Conservation (phyloP, 1,284 basidiomycete genomes). For the Puccinia coronata region DNA sequence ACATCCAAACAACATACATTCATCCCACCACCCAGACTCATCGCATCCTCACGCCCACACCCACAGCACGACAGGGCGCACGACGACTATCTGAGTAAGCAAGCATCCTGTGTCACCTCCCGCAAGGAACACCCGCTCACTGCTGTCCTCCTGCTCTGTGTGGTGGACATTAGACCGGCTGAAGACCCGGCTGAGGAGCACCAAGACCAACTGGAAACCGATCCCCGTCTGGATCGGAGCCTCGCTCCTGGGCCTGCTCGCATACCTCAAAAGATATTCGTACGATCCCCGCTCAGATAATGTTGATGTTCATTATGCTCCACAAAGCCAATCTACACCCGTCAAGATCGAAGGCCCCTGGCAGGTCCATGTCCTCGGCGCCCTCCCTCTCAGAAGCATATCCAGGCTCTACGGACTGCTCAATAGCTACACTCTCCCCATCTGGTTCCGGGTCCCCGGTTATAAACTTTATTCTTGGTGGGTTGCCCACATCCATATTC, state of each 20-base stretch:
- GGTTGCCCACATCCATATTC: not conserved
- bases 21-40: too few species aligned
- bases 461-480: constrained; percentile 76
- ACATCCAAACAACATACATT: too few species aligned
- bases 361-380: constrained; percentile 95
- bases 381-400: constrained; percentile 87
- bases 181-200: not conserved
- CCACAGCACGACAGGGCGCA: too few species aligned
- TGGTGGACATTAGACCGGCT: too few species aligned
- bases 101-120: not conserved
- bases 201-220: constrained; percentile 72
- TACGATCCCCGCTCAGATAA: not conserved
- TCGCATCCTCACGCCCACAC: too few species aligned
- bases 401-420: constrained; percentile 95
- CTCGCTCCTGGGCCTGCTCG: constrained; percentile 74
- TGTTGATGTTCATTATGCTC: not conserved
- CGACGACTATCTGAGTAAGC: not conserved
- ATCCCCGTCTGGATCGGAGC: constrained; percentile 89
- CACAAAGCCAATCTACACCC: constrained; percentile 40
- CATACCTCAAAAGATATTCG: constrained; percentile 53
- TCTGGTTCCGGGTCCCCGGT: constrained; percentile 89
- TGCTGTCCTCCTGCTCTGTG: too few species aligned
- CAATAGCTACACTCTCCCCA: constrained; percentile 75
- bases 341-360: constrained; percentile 84
- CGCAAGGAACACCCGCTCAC: too few species aligned